Base-by-base conservation (phyloP, 345 rosid species). In the Pugionium dolabratum region DNA sequence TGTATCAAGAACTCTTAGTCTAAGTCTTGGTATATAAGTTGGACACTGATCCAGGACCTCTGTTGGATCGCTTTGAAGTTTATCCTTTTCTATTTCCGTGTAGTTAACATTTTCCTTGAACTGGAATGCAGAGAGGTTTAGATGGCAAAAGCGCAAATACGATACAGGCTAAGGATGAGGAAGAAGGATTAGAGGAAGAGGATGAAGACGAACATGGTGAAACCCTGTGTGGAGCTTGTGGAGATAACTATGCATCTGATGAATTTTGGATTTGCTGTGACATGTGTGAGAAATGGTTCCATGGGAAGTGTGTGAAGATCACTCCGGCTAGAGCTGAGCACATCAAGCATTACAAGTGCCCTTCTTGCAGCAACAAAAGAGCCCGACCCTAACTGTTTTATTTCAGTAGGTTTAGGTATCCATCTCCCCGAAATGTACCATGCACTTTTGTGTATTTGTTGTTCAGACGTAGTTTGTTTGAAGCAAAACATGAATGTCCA, bases 301-400 rank as follows among this genome's bases (percentile, higher is more conserved):
- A 18, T 18, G 18, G 18, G 18, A 85, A 84, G 75, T 89, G 96
- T 39, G 93, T 89, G 18, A 18, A 18, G 18, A 18, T 18, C 18
- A 18, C 18, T 18, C 18, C 18, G 18, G 18, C 18, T 18, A 18
- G 18, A 18, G 18, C 18, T 18, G 18, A 18, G 81, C 94, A 87
- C 62, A 89, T 89, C 71, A 84, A 87, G 80, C 91, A 84, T 46
- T 87, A 87, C 83, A 87, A 87, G 60, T 90, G 96, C 73, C 93
- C 96, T 9, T 73, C 85, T 3, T 89, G 96, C 88, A 89, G 83
- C 68, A 71, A 62, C 87, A 89, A 89, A 78, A 84, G 88, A 80
- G 83, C 79, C 3, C 75, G 94, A 39, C 78, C 85, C 44, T 86
- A 55, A 80, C 83, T 61, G 33, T 57, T 52, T 4, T 36, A 36